Base-by-base conservation (phyloP, 1,284 basidiomycete genomes). In the Ganoderma lucidum region DNA sequence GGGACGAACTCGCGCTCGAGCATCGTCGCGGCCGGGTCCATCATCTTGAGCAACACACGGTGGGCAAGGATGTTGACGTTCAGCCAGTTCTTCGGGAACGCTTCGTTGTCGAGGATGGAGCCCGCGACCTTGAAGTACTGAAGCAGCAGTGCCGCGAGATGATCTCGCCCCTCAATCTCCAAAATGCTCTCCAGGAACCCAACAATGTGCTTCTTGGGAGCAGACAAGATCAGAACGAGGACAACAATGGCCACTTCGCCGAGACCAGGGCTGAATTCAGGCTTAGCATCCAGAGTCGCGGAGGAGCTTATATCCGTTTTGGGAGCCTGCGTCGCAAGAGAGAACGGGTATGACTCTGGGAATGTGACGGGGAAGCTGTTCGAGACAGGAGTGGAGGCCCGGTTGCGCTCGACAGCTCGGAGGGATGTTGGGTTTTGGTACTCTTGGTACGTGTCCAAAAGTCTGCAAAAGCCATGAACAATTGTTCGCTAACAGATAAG, bases 271-370 rank as follows among this genome's bases (percentile, higher is more conserved):
- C 93, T 93, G 83, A 96, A 95, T 8, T 88, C 75, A 41, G 79
- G 76, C 62, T 83, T 84, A 58, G 79, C 82, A 55, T 89, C 87
- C 51, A 84, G 81, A 2, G 81, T 78, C 51, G 78, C 84, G 51
- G 83, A 82, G n/a, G 83, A 77, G 74, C 84, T 82, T 23, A 83
- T 81, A 71, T 85, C 76, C 69, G 84, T 76, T 75, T 90, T 84
- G 60, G 95, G 88, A 66, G 90, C 81, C 55, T 90, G 87, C 0
- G 94, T 86, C 12, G 96, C 79, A 3, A 98, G 85, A 1, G 96
- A 92, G 80, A 98, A 97, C 0, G 97, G 97, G 78, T 98, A 96
- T 0, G 96, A 93, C 69, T 96, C 92, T 0, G 97, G 97, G 81
- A 98, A 98, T 1, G 95, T 92, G 66, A 96, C 90, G 0, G 96